Conservation (phyloP, 345 rosid genomes). For the Gossypium sturtianum region DNA sequence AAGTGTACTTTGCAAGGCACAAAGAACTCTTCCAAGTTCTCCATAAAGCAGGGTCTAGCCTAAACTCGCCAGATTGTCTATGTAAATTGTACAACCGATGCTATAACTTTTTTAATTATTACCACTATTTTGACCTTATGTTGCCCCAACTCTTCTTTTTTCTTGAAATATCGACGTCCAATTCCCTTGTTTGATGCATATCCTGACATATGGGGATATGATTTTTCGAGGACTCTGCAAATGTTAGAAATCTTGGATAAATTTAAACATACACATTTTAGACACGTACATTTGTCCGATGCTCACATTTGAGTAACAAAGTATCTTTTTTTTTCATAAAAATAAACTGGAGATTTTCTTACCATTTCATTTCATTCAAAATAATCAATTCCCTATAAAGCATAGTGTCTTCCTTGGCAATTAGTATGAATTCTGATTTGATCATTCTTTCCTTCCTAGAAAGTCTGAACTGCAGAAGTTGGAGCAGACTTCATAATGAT, state of each 20-base stretch:
- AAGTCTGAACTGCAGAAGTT: neutral
- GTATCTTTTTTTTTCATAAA: neutral
- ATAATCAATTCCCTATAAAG: neutral
- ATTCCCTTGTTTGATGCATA: neutral
- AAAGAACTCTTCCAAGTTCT: neutral
- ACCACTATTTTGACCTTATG: neutral
- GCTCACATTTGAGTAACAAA: neutral
- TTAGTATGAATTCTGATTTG: neutral
- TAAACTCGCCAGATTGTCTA: neutral
- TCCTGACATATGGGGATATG: neutral
- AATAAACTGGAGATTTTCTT: neutral
- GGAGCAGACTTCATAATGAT: neutral
- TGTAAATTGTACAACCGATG: neutral
- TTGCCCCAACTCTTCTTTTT: neutral
- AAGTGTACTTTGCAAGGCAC: neutral
- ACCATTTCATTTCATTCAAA: neutral
- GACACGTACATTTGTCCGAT: neutral
- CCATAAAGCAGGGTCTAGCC: neutral
- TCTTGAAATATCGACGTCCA: neutral
- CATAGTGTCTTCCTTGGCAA: neutral
- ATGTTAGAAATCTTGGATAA: neutral
- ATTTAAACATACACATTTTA: neutral
- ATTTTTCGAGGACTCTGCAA: neutral
- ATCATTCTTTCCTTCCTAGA: neutral
- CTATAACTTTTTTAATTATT: neutral